Evolutionary conservation across 2,329 filamentous ascomycete genomes (phyloP), one percentile per base, ranked within the genome.

Genomic region (Microdochium trichocladiopsis): DNA sequence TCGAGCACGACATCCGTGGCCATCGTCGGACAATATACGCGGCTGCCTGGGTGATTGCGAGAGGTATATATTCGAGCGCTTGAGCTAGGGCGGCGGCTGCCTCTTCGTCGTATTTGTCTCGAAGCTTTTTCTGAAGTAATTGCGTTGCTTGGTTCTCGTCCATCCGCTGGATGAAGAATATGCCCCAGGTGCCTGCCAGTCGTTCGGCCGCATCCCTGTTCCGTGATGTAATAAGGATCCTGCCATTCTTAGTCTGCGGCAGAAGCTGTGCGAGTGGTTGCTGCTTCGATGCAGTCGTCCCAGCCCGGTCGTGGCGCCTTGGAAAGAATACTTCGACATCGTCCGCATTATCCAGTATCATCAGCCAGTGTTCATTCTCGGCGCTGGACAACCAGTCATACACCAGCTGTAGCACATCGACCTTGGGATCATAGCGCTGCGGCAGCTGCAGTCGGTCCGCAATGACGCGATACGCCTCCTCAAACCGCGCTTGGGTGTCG

Each of bases 1-100:
- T 33, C 28, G 28, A 33, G 28, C 28, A 33, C 28, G 28, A 71
- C 52, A 36, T 66, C 56, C 14, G 69, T 60, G 12, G 69, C 69
- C 11, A 56, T 55, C 51, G 53, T 51, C 49, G 56, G 53, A 5
- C 28, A 14, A 33, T 33, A 33, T 33, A 33, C 28, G 28, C 28
- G 28, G 28, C 28, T n/a, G n/a, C n/a, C n/a, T n/a, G n/a, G n/a
- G n/a, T n/a, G n/a, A n/a, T n/a, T n/a, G n/a, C n/a, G n/a, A n/a
- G n/a, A n/a, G n/a, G n/a, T n/a, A n/a, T n/a, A n/a, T n/a, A n/a
- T n/a, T n/a, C n/a, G n/a, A n/a, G 28, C 28, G 28, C 36, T 24
- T 8, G 52, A 48, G 14, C 56, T 57, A 22, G 69, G 63, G n/a
- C 62, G 28, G 45, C 45, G 21, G 45, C 45, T 48, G 45, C 45